Evolutionary conservation across 1,139 yeast genomes (phyloP).

Genomic region (Insectozyma bohioensis): DNA sequence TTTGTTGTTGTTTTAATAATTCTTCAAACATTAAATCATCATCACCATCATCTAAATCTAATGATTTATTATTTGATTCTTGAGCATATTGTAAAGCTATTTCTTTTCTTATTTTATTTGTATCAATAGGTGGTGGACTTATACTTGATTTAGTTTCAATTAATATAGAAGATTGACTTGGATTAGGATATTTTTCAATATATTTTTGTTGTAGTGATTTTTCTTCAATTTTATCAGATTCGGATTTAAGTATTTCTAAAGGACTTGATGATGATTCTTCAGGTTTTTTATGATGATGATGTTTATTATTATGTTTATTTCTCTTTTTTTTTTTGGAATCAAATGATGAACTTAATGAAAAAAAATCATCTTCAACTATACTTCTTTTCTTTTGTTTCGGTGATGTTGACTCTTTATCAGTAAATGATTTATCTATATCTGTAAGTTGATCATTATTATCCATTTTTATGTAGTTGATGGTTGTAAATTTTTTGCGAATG

Average conservation of each 20-base stretch:
- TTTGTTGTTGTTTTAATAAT: slow-evolving; percentile 4
- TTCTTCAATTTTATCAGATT: no score
- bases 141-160: slow-evolving; percentile 8
- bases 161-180: not conserved
- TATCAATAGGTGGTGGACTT: slow-evolving; percentile 17
- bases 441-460: not conserved
- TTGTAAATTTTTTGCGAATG: no score
- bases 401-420: not conserved
- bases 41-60: slow-evolving; percentile 11
- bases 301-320: slow-evolving; percentile 14
- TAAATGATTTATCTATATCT: not conserved
- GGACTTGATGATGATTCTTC: no score
- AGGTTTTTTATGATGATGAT: not conserved
- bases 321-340: slow-evolving; percentile 22
- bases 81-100: slow-evolving; percentile 9
- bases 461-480: no score
- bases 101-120: slow-evolving; percentile 10
- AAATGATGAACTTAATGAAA: slow-evolving; percentile 22
- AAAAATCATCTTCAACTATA: slow-evolving; percentile 30
- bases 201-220: not conserved
- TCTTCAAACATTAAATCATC: slow-evolving; percentile 8
- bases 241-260: no score
- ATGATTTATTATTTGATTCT: slow-evolving; percentile 5
- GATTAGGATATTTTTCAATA: not conserved
- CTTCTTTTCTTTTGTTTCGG: slow-evolving; percentile 8